Conservation (phyloP, 208 protist species). For the Polymyxa betae region DNA sequence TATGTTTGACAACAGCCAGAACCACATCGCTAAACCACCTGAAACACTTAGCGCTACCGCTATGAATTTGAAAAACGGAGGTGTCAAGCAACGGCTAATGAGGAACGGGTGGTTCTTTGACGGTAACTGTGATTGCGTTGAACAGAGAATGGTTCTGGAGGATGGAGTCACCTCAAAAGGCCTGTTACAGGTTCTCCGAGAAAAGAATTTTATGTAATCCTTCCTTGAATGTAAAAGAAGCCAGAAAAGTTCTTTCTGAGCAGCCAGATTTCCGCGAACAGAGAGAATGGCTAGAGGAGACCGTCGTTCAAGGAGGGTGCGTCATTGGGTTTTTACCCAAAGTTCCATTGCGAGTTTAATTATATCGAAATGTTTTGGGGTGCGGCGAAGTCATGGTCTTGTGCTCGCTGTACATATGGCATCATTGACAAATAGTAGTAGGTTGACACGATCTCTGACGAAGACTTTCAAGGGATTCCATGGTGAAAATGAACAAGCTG, state of each 20-base stretch:
- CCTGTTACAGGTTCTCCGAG: not conserved
- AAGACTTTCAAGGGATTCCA: too few species aligned
- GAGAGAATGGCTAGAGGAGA: not conserved
- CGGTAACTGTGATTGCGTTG: not conserved
- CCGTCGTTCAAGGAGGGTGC: too few species aligned
- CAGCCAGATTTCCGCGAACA: not conserved
- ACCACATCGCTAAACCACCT: not conserved
- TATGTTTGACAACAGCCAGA: not conserved
- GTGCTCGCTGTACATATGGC: not conserved
- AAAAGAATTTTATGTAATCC: not conserved
- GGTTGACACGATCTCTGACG: too few species aligned
- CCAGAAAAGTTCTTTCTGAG: not conserved
- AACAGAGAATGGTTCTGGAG: not conserved
- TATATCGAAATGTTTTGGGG: slow-evolving; percentile 12
- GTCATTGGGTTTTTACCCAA: too few species aligned
- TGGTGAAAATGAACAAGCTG: too few species aligned
- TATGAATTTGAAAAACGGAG: not conserved
- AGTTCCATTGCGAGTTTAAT: too few species aligned
- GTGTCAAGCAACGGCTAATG: not conserved
- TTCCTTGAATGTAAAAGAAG: not conserved
- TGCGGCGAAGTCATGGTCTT: not conserved
- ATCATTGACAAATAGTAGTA: too few species aligned
- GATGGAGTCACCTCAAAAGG: not conserved
- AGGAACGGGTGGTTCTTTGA: not conserved
- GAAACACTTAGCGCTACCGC: not conserved